phyloP scores from a whole-genome alignment of 129 eudicot species.

The Flaveria robusta region DNA sequence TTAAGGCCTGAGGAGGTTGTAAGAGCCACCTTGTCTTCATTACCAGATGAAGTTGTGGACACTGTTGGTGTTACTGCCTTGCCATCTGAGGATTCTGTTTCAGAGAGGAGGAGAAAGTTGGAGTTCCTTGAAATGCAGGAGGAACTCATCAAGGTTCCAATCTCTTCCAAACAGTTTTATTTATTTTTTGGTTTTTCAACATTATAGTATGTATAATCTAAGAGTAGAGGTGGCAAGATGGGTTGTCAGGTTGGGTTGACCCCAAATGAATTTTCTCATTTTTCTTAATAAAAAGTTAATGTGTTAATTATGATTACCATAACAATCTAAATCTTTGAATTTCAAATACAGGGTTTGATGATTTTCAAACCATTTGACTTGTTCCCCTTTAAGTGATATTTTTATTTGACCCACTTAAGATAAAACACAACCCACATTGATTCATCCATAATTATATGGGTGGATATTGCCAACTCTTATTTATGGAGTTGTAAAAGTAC shows the following conservation, averaged over 20 bases:
- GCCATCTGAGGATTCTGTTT: constrained; percentile 91
- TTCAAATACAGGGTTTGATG: background rate
- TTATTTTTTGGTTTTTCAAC: background rate
- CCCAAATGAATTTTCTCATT: background rate
- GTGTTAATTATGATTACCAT: background rate
- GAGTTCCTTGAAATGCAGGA: constrained; percentile 99
- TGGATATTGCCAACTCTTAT: background rate
- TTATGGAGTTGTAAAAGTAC: background rate
- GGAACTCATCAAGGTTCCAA: constrained; percentile 85
- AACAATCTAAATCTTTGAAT: background rate
- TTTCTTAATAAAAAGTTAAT: background rate
- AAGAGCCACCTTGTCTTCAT: constrained; percentile 84
- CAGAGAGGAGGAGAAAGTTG: constrained; percentile 88
- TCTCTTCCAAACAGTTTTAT: background rate
- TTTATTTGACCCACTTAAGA: background rate
- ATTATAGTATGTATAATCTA: background rate
- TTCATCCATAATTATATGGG: constrained; percentile 8
- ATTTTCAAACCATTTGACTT: background rate
- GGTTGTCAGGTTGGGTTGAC: background rate
- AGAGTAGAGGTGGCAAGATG: constrained; percentile 10
- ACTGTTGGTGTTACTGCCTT: constrained; percentile 82
- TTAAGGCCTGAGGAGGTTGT: constrained; percentile 94
- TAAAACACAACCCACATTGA: background rate
- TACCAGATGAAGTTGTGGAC: constrained; percentile 98
- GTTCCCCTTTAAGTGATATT: background rate